Evolutionary conservation across 345 rosid genomes (phyloP).

Genomic region (Camelina laxa): DNA sequence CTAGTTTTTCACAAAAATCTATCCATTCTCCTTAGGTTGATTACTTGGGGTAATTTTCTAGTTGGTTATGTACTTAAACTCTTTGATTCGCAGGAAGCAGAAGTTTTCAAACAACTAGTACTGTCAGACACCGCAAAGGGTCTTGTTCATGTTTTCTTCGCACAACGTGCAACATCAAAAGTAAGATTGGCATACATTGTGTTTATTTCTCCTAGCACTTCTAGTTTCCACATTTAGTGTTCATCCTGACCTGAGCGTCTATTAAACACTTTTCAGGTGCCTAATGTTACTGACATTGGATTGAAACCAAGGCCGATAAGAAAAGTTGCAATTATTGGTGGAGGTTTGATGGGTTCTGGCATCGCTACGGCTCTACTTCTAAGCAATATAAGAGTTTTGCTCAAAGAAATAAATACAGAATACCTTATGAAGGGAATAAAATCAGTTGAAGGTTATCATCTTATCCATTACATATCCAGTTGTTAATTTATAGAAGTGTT

Average conservation of each 20-base stretch:
- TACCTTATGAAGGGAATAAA: constrained; percentile 82
- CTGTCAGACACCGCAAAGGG: constrained; percentile 75
- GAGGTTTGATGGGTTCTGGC: constrained; percentile 99
- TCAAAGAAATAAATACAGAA: constrained; percentile 86
- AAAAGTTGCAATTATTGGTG: constrained; percentile 95
- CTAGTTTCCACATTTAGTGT: constrained; percentile 17
- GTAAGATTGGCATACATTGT: constrained; percentile 43
- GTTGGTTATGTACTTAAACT: constrained; percentile 9
- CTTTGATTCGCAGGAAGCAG: constrained; percentile 71
- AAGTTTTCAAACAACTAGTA: constrained; percentile 73
- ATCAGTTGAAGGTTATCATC: constrained; percentile 67
- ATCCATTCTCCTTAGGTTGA: background rate
- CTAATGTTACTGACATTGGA: constrained; percentile 81
- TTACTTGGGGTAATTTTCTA: background rate
- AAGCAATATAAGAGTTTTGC: constrained; percentile 71
- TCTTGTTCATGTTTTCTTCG: constrained; percentile 89
- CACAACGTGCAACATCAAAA: constrained; percentile 88
- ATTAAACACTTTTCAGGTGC: constrained; percentile 65
- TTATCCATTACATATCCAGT: constrained; percentile 12
- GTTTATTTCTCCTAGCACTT: constrained; percentile 8
- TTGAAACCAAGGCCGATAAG: constrained; percentile 78
- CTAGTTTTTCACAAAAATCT: background rate
- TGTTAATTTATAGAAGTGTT: background rate
- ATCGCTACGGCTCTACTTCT: constrained; percentile 80
- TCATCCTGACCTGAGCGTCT: constrained; percentile 10